Evolutionary conservation across 768 basidiomycete species (phyloP), one percentile per base, ranked within the genome.

Genomic region (Coprinopsis cinerea): DNA sequence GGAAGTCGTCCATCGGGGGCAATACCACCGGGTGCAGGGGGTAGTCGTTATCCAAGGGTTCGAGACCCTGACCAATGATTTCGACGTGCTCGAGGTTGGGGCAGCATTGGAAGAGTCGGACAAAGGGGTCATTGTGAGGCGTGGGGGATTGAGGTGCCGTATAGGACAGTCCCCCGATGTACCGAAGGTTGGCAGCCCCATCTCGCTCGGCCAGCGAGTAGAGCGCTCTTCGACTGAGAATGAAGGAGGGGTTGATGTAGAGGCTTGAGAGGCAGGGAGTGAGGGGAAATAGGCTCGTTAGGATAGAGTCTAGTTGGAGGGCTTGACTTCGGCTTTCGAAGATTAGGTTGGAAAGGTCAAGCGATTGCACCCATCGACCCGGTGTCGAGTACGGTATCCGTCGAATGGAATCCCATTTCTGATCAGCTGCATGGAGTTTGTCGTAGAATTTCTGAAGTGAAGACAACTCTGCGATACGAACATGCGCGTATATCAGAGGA

Each of bases 341-440:
- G 37, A 62, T 56, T 27, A 88, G 56, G 18, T 67, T 64, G 3
- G 87, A 82, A 4, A 96, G 67, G 64, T 95, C 85, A 20, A 96
- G 71, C 9, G 62, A 64, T 51, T 83, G 85, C 1, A 95, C 81
- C 86, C 90, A 94, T 61, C 92, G 76, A 24, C 92, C 92, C 1
- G 92, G 92, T 0, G 85, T 77, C 3, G 91, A 93, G 59, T 85
- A 88, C 0, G 88, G 88, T 55, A 88, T 91, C 44, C 92, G 78
- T 45, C 88, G 80, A 49, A 95, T 82, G 37, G 89, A 88, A 58
- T 92, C 90, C 92, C 92, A 95, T 59, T 76, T 78, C 56, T 79
- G 74, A 53, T 95, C 92, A 5, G 84, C 82, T 25, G 61, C 57
- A 51, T 73, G 67, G 1, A 94, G 73, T 20, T 69, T 71, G n/a